Conservation (phyloP, 192 early-diverging fungal genomes). For the Coemansia sp. region DNA sequence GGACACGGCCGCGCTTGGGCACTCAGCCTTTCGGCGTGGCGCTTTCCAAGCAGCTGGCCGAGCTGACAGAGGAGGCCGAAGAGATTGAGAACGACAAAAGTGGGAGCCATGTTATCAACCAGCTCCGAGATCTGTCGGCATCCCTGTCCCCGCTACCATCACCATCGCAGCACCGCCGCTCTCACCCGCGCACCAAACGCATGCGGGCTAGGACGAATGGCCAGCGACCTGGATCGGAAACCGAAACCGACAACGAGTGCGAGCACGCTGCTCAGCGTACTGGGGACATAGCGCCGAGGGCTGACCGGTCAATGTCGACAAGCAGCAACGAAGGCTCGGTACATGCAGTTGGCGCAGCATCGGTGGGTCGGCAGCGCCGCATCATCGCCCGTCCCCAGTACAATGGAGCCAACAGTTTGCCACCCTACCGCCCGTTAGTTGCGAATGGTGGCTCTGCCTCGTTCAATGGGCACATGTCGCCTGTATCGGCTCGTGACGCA, state of each 20-base stretch:
- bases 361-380: not conserved
- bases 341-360: not conserved
- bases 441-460: not conserved
- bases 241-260: slow-evolving; percentile 32
- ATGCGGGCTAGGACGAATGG: not conserved
- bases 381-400: not conserved
- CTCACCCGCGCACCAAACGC: slow-evolving; percentile 14
- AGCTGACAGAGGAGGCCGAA: slow-evolving; percentile 39
- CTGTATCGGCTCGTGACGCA: not conserved
- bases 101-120: slow-evolving; percentile 1
- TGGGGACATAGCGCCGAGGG: not conserved
- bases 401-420: not conserved
- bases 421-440: not conserved
- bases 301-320: not conserved
- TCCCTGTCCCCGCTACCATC: slow-evolving; percentile 30
- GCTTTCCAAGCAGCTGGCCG: slow-evolving; percentile 38
- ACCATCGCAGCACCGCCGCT: slow-evolving; percentile 21
- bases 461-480: not conserved
- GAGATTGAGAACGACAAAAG: slow-evolving; percentile 14
- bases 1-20: slow-evolving; percentile 22
- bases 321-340: not conserved
- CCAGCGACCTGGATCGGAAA: slow-evolving; percentile 34
- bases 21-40: slow-evolving; percentile 16
- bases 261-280: not conserved
- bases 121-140: slow-evolving; percentile 16